A percentile compares a stretch with the other conserved stretches of the same genome.
Evolutionary conservation across 2,329 filamentous ascomycete genomes (phyloP).

Genomic region (Beauveria asiatica): DNA sequence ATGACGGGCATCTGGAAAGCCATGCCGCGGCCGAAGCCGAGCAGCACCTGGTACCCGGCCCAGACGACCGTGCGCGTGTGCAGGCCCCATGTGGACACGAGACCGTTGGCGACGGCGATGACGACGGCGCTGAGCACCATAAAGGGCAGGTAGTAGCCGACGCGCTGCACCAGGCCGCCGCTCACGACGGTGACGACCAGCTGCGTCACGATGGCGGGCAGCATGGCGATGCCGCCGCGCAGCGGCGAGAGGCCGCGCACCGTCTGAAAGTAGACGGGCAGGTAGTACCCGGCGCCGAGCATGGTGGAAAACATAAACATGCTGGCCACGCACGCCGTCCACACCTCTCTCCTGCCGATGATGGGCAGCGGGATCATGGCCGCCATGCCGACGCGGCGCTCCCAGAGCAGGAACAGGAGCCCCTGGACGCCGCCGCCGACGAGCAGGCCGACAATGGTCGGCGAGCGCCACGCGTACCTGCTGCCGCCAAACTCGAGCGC

Average conservation of each 20-base stretch:
- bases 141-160: constrained; percentile 37
- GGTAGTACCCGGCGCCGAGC: constrained; percentile 37
- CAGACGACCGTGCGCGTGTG: constrained; percentile 28
- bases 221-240: constrained; percentile 20
- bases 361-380: constrained; percentile 43
- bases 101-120: constrained; percentile 27
- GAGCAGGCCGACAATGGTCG: constrained; percentile 37
- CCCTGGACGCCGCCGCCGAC: constrained; percentile 31
- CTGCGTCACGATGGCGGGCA: constrained; percentile 21
- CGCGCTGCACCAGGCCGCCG: constrained; percentile 19
- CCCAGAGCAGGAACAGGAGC: constrained; percentile 36
- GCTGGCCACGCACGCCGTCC: constrained; percentile 30
- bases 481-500: constrained; percentile 44
- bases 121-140: constrained; percentile 27
- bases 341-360: constrained; percentile 34
- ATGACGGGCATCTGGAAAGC: constrained; percentile 33
- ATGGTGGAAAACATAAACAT: constrained; percentile 35
- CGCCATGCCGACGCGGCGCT: constrained; percentile 32
- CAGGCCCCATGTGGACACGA: constrained; percentile 32
- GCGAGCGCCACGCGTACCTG: constrained; percentile 36
- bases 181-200: constrained; percentile 17
- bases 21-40: constrained; percentile 36
- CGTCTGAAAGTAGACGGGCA: constrained; percentile 45
- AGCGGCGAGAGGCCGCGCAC: constrained; percentile 27
- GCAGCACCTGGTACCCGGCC: constrained; percentile 37